These are phyloP conservation scores for Globisporangium ultimum DNA, from an alignment of 352 stramenopile species.

Conservation along the genomic window DNA sequence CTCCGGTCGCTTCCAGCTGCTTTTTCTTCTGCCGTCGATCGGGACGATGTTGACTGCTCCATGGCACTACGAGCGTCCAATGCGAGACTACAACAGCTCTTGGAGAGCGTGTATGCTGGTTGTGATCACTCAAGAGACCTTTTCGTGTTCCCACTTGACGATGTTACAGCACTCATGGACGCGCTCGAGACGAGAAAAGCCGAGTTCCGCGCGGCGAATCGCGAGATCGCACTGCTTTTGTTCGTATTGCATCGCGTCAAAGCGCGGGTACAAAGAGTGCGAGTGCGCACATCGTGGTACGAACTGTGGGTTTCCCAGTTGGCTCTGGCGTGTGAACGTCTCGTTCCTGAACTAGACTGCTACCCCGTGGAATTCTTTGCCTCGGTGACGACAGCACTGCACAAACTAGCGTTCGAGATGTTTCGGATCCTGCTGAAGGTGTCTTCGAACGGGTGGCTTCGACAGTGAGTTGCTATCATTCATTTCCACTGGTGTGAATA, in stretches of 20 bases:
- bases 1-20: slow-evolving; percentile 5
- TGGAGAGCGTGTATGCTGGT: slow-evolving; percentile 20
- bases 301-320: slow-evolving; percentile 18
- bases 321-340: slow-evolving; percentile 20
- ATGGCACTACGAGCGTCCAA: slow-evolving; percentile 11
- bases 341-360: slow-evolving; percentile 49
- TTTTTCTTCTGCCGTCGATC: background rate
- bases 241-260: slow-evolving; percentile 30
- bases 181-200: slow-evolving; percentile 26
- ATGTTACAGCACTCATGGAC: slow-evolving; percentile 4
- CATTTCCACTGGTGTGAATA: background rate
- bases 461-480: slow-evolving; percentile 6
- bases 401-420: slow-evolving; percentile 3
- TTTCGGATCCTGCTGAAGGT: slow-evolving; percentile 4
- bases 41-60: slow-evolving; percentile 6
- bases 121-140: slow-evolving; percentile 9
- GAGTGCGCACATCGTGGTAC: slow-evolving; percentile 20
- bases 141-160: slow-evolving; percentile 7
- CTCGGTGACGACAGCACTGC: slow-evolving; percentile 17
- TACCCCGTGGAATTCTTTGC: slow-evolving; percentile 25
- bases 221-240: slow-evolving; percentile 48
- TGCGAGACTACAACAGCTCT: slow-evolving; percentile 17
- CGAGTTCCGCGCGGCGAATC: slow-evolving; percentile 30
- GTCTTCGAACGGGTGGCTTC: slow-evolving; percentile 10
- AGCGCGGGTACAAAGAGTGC: slow-evolving; percentile 11